These are phyloP conservation scores for Musa acuminata DNA, from an alignment of 176 grass and related monocot genomes.

Conservation along the genomic window DNA sequence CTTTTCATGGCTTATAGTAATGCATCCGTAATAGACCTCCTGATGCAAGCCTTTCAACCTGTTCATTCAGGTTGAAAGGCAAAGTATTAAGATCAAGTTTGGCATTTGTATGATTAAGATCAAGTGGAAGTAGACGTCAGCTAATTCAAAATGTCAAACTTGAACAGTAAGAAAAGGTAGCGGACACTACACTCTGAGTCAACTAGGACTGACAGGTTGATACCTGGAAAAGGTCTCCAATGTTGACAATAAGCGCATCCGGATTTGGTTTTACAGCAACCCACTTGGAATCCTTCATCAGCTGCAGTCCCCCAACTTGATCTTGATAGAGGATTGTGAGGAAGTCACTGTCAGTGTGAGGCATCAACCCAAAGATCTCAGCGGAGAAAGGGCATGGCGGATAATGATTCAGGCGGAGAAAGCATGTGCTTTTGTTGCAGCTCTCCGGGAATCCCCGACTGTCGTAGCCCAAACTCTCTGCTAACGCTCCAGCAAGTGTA, in stretches of 20 bases:
- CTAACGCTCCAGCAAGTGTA: conserved; percentile 39
- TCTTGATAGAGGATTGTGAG: conserved; percentile 80
- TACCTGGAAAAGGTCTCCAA: conserved; percentile 93
- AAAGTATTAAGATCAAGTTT: too few species aligned
- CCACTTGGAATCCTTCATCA: conserved; percentile 63
- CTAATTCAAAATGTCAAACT: too few species aligned
- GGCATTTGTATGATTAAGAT: too few species aligned
- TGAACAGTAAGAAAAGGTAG: too few species aligned
- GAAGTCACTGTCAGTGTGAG: conserved; percentile 92
- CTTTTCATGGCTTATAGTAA: not conserved
- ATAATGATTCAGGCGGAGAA: conserved; percentile 73
- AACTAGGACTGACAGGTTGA: not conserved
- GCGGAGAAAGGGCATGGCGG: conserved; percentile 64
- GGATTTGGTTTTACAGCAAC: conserved; percentile 55
- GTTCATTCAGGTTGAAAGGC: too few species aligned
- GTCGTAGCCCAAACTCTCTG: conserved; percentile 33
- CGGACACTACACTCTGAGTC: not conserved
- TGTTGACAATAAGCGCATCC: too few species aligned
- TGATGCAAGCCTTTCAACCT: too few species aligned
- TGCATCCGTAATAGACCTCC: too few species aligned
- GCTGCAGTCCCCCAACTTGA: conserved; percentile 73
- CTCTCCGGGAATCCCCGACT: conserved; percentile 38
- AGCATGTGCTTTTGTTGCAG: conserved; percentile 71
- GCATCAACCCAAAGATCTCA: conserved; percentile 47
- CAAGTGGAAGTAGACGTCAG: too few species aligned